Evolutionary conservation across 75 land plant genomes (phyloP).

Genomic region (Cupressus sempervirens): DNA sequence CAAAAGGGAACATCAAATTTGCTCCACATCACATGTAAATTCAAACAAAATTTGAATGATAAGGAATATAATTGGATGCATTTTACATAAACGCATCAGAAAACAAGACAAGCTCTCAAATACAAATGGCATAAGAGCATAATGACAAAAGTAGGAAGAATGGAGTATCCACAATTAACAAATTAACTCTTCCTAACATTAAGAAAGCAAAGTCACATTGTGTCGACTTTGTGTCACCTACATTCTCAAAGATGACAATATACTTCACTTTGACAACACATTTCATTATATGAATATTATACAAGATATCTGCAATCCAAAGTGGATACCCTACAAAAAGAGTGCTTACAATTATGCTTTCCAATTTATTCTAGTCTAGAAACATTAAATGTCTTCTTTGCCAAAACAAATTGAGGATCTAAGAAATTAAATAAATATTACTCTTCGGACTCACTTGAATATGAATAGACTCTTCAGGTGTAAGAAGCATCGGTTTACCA

Average conservation of each 20-base stretch:
- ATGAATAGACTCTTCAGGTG: constrained; percentile 97
- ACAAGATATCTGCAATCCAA: background rate
- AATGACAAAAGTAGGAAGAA: background rate
- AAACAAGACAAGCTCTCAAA: background rate
- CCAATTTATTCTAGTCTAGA: background rate
- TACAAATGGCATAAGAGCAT: background rate
- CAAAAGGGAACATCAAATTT: background rate
- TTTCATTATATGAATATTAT: background rate
- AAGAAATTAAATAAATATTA: background rate
- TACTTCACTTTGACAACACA: background rate
- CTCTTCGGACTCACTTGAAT: constrained; percentile 63
- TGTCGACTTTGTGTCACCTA: background rate
- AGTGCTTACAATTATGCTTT: background rate
- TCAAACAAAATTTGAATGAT: background rate
- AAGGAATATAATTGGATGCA: background rate
- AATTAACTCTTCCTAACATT: background rate
- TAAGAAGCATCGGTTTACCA: constrained; percentile 97
- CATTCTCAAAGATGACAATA: background rate
- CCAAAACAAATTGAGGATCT: background rate
- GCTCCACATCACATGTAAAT: background rate
- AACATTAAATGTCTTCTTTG: background rate
- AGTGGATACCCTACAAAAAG: background rate
- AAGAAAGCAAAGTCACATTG: background rate
- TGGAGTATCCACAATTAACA: background rate
- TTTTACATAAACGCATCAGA: background rate